Percentiles rank a stretch among this genome's conserved stretches.
phyloP scores from a whole-genome alignment of 306 rosid species.

The Delonix regia region DNA sequence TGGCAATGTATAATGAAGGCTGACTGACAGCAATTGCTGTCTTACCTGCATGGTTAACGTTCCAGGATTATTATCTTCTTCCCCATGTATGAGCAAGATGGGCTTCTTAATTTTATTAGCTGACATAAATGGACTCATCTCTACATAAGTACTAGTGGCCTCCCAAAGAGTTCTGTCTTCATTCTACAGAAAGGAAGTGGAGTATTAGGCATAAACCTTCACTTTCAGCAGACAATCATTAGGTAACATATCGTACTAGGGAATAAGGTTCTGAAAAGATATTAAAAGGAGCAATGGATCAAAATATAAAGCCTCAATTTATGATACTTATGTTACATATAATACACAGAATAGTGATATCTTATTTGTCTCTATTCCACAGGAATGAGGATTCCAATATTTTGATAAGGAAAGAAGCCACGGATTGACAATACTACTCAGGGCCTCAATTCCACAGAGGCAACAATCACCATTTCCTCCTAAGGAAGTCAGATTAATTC shows the following conservation, averaged over 20 bases:
- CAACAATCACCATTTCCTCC: background rate
- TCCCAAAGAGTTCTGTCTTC: conserved; percentile 99
- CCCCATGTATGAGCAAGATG: conserved; percentile 94
- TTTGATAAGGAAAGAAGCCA: background rate
- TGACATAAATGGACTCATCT: conserved; percentile 98
- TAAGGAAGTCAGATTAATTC: background rate
- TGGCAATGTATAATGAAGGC: conserved; percentile 1
- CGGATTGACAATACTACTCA: background rate
- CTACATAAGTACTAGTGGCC: conserved; percentile 83
- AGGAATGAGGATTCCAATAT: background rate
- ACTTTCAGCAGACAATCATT: conserved; percentile 27
- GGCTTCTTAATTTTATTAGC: conserved; percentile 98
- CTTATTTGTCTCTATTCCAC: background rate
- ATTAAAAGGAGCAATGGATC: background rate
- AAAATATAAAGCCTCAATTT: background rate
- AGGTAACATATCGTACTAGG: conserved; percentile 13
- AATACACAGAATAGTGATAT: background rate
- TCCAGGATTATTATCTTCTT: conserved; percentile 96
- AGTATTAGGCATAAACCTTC: conserved; percentile 15
- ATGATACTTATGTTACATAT: background rate
- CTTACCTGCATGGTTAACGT: conserved; percentile 97
- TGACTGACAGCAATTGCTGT: conserved; percentile 11
- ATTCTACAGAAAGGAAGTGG: conserved; percentile 54
- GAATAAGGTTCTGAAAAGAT: conserved; percentile 25
- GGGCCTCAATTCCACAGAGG: background rate